phyloP scores from a whole-genome alignment of 2,329 filamentous ascomycete species.

The Fusarium caatingaense region DNA sequence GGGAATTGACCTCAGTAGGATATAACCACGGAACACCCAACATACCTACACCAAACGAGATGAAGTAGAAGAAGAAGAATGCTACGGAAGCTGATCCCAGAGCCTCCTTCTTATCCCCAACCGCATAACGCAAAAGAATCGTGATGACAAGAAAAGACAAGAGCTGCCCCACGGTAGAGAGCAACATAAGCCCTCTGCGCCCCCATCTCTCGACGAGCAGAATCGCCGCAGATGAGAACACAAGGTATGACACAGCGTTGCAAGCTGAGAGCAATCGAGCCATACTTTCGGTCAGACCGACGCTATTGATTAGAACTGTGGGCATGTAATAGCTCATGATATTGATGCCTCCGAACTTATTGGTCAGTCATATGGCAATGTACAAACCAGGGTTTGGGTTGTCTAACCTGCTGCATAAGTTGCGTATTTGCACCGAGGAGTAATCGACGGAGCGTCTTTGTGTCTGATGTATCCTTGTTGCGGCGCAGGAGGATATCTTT shows the following conservation, averaged over 20 bases:
- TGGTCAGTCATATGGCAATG: background rate
- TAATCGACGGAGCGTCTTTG: conserved; percentile 24
- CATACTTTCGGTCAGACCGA: conserved; percentile 60
- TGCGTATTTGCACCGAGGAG: conserved; percentile 58
- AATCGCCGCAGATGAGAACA: conserved; percentile 24
- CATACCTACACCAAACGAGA: conserved; percentile 32
- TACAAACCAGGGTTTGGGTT: background rate
- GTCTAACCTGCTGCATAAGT: conserved; percentile 38
- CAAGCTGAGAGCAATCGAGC: conserved; percentile 63
- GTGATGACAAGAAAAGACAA: conserved; percentile 32
- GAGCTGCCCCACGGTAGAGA: conserved; percentile 25
- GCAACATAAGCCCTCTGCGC: conserved; percentile 29
- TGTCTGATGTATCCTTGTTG: conserved; percentile 13
- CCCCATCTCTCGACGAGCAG: conserved; percentile 23
- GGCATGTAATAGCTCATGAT: conserved; percentile 51
- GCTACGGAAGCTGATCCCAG: conserved; percentile 13
- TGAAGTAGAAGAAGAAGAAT: conserved; percentile 37
- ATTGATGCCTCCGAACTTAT: conserved; percentile 20
- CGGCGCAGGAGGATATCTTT: conserved; percentile 4
- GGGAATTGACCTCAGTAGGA: conserved; percentile 51
- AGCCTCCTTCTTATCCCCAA: background rate
- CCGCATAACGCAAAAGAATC: conserved; percentile 21
- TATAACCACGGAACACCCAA: conserved; percentile 47
- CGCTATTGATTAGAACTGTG: conserved; percentile 61
- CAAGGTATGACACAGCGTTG: conserved; percentile 46